These are phyloP conservation scores for Dictyostelium capitatum DNA, from an alignment of 78 protist genomes.

Conservation along the genomic window DNA sequence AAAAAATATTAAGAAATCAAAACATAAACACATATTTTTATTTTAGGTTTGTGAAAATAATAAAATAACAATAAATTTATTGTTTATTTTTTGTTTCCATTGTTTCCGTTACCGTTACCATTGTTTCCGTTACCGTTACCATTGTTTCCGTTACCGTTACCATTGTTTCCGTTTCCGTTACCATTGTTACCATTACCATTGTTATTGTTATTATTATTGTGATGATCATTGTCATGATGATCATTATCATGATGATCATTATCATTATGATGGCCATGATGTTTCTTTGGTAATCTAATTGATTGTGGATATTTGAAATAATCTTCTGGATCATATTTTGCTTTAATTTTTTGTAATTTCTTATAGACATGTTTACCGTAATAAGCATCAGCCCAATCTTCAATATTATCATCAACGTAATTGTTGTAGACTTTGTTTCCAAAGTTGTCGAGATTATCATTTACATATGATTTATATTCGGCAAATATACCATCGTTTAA, in stretches of 20 bases:
- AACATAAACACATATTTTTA: too few relatives aligned
- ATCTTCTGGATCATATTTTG: conserved; percentile 26
- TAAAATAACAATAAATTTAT: too few relatives aligned
- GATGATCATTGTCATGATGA: not conserved
- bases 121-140: too few relatives aligned
- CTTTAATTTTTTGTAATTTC: not conserved
- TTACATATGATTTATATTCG: not conserved
- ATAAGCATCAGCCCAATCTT: not conserved
- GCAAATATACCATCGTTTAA: not conserved
- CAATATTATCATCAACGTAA: not conserved
- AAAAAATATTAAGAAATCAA: too few relatives aligned
- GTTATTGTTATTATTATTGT: too few relatives aligned
- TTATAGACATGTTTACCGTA: not conserved
- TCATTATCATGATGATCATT: too few relatives aligned
- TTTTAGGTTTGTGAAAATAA: too few relatives aligned
- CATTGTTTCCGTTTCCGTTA: too few relatives aligned
- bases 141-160: too few relatives aligned
- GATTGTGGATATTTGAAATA: conserved; percentile 17
- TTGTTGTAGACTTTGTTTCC: not conserved
- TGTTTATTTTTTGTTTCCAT: too few relatives aligned
- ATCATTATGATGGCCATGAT: not conserved
- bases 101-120: too few relatives aligned
- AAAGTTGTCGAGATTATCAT: not conserved
- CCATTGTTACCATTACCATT: too few relatives aligned
- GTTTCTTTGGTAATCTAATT: conserved; percentile 18